These are phyloP conservation scores for Globisporangium polare DNA, from an alignment of 352 stramenopile genomes.

Conservation along the genomic window DNA sequence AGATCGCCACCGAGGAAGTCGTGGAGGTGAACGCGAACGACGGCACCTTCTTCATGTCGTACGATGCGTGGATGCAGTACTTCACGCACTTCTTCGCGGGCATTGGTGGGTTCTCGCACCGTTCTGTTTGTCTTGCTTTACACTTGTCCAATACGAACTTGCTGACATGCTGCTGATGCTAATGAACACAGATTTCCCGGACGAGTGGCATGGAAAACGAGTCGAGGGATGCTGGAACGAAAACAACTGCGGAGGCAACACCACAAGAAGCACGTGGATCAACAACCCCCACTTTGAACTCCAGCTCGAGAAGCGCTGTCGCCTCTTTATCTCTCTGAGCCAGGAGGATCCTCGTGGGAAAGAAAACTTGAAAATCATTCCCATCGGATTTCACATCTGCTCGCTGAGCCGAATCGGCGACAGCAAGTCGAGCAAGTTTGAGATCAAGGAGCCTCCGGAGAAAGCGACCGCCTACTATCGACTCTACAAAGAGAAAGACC, in stretches of 20 bases:
- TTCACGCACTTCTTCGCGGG: conserved; percentile 91
- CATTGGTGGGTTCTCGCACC: conserved; percentile 44
- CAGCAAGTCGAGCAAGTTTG: conserved; percentile 32
- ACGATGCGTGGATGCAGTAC: conserved; percentile 79
- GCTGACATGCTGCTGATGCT: background rate
- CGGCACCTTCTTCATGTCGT: conserved; percentile 92
- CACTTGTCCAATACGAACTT: background rate
- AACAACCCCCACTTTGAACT: conserved; percentile 87
- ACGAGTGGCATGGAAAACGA: conserved; percentile 79
- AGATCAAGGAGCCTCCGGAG: conserved; percentile 59
- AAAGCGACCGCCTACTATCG: conserved; percentile 69
- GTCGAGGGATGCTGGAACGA: conserved; percentile 80
- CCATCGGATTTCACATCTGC: conserved; percentile 80
- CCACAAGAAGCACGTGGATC: conserved; percentile 80
- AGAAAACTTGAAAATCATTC: conserved; percentile 67
- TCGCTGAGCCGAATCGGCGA: conserved; percentile 32
- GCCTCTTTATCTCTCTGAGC: conserved; percentile 71
- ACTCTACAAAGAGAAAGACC: conserved; percentile 62
- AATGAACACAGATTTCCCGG: conserved; percentile 70
- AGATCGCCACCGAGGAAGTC: conserved; percentile 73
- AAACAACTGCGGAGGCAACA: conserved; percentile 72
- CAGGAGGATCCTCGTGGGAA: conserved; percentile 79
- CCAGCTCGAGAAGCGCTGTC: conserved; percentile 48
- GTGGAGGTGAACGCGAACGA: conserved; percentile 82
- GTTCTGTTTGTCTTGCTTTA: background rate